phyloP scores from a whole-genome alignment of 2,329 filamentous ascomycete species.

The Cladophialophora immunda region DNA sequence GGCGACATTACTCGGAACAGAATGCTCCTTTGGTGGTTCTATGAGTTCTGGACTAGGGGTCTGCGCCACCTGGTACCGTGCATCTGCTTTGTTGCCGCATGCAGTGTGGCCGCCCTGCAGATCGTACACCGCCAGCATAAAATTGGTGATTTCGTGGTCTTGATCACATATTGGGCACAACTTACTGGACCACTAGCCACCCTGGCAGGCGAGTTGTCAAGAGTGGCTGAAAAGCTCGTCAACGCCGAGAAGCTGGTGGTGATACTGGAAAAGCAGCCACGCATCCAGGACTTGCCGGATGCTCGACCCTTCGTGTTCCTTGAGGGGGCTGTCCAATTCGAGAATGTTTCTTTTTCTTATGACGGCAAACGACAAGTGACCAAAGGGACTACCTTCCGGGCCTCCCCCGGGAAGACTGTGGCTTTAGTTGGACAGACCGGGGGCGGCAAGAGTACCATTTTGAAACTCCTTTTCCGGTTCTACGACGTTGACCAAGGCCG shows the following conservation, averaged over 20 bases:
- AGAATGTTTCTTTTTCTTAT: conserved; percentile 62
- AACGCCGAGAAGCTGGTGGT: conserved; percentile 66
- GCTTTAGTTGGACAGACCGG: conserved; percentile 67
- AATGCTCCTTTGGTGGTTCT: conserved; percentile 34
- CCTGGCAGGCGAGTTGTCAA: conserved; percentile 59
- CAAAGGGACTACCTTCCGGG: conserved; percentile 58
- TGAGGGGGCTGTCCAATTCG: conserved; percentile 58
- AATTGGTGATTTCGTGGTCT: conserved; percentile 69
- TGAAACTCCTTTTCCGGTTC: conserved; percentile 64
- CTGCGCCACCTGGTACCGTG: conserved; percentile 24
- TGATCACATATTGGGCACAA: conserved; percentile 71
- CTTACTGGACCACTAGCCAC: conserved; percentile 59
- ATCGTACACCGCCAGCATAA: conserved; percentile 59
- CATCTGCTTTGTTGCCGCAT: conserved; percentile 56
- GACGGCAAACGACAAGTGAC: conserved; percentile 59
- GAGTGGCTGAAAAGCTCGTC: conserved; percentile 64
- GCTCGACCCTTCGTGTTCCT: conserved; percentile 52
- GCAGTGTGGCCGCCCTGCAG: conserved; percentile 63
- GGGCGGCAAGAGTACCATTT: conserved; percentile 65
- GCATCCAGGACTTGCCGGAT: conserved; percentile 50
- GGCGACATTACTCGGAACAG: conserved; percentile 45
- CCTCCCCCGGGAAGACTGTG: conserved; percentile 59
- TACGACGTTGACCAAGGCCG: conserved; percentile 61
- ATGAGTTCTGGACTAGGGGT: conserved; percentile 16
- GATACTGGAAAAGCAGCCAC: conserved; percentile 58